Evolutionary conservation across 1,139 yeast species (phyloP).

Genomic region (Scheffersomyces parashehatae): DNA sequence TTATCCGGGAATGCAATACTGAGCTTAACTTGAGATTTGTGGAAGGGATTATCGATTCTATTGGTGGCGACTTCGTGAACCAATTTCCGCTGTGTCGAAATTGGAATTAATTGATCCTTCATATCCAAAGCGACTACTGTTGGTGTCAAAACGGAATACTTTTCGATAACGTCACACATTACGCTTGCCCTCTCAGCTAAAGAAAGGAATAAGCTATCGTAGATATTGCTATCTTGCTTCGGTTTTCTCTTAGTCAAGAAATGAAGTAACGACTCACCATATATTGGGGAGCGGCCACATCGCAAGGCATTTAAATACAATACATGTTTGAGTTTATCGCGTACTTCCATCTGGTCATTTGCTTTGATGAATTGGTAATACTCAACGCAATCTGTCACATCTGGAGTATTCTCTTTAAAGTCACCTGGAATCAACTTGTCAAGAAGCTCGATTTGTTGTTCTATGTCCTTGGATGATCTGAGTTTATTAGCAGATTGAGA

Average conservation of each 20-base stretch:
- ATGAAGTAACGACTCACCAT: conserved; percentile 47
- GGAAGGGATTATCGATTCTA: conserved; percentile 65
- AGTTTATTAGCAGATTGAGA: conserved; percentile 45
- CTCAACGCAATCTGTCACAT: conserved; percentile 52
- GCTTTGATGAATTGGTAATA: conserved; percentile 61
- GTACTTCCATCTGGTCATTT: conserved; percentile 49
- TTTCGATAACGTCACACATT: conserved; percentile 59
- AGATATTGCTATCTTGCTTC: conserved; percentile 23
- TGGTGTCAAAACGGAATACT: conserved; percentile 88
- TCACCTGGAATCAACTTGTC: conserved; percentile 30
- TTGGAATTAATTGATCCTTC: conserved; percentile 57
- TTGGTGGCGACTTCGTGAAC: conserved; percentile 34
- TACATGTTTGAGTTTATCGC: conserved; percentile 55
- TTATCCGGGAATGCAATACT: conserved; percentile 97
- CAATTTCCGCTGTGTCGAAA: conserved; percentile 30
- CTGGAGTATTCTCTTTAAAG: conserved; percentile 30
- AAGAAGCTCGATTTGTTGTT: conserved; percentile 43
- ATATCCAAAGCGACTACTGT: conserved; percentile 77
- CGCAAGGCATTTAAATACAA: conserved; percentile 66
- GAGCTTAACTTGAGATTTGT: conserved; percentile 78
- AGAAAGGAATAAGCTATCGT: conserved; percentile 36
- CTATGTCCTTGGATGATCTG: conserved; percentile 49
- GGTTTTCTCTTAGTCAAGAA: conserved; percentile 20
- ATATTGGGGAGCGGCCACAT: conserved; percentile 57
- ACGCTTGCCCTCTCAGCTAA: conserved; percentile 43